Evolutionary conservation across 1,284 basidiomycete species (phyloP).

Genomic region (Sparassis latifolia): DNA sequence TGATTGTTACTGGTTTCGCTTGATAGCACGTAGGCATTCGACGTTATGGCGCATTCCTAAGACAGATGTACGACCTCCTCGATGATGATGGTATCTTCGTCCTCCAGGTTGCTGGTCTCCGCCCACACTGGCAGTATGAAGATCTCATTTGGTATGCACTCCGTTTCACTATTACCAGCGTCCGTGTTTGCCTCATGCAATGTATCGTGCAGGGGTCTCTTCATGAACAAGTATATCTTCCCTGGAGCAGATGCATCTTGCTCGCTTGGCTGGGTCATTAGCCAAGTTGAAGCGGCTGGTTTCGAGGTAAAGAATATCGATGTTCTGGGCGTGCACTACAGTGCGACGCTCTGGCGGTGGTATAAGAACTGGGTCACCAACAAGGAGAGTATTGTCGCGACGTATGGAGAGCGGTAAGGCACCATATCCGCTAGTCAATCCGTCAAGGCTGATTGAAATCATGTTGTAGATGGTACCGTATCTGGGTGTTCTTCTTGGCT

Average conservation of each 20-base stretch:
- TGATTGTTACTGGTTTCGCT: background rate
- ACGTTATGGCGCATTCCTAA: constrained; percentile 86
- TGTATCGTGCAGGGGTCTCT: constrained; percentile 54
- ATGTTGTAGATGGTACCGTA: constrained; percentile 66
- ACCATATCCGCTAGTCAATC: background rate
- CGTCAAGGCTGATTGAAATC: background rate
- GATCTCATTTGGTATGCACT: constrained; percentile 81
- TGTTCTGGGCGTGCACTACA: constrained; percentile 96
- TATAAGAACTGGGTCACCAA: constrained; percentile 94
- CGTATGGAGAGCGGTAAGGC: constrained; percentile 76
- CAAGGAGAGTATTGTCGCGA: constrained; percentile 81
- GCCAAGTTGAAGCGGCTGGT: constrained; percentile 81
- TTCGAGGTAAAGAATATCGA: constrained; percentile 97
- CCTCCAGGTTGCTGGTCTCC: constrained; percentile 93
- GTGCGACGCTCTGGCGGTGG: constrained; percentile 90
- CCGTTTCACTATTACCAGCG: no score
- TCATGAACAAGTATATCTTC: constrained; percentile 98
- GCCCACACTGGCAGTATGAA: constrained; percentile 95
- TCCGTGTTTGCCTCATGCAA: background rate
- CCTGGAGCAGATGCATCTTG: constrained; percentile 96
- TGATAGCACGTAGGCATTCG: constrained; percentile 87
- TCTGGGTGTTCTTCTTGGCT: constrained; percentile 90
- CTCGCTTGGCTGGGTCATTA: constrained; percentile 93
- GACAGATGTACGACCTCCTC: constrained; percentile 88
- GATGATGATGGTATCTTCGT: constrained; percentile 94